Percentiles rank a stretch among this genome's conserved stretches.
These are phyloP conservation scores for Exophiala alcalophila DNA, from an alignment of 2,329 filamentous ascomycete species.

Conservation along the genomic window DNA sequence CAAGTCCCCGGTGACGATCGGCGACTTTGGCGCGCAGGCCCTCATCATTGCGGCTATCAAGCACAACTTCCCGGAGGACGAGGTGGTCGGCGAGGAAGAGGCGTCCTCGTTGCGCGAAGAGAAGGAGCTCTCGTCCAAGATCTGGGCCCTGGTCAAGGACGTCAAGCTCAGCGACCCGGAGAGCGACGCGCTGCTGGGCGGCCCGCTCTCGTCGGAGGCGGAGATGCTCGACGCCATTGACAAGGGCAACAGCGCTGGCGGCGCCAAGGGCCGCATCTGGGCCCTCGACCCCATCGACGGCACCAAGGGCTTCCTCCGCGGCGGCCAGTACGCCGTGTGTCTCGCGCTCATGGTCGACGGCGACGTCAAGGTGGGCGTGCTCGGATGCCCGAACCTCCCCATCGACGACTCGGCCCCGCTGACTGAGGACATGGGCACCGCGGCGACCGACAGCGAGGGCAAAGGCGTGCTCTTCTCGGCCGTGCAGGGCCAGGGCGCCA, in stretches of 20 bases:
- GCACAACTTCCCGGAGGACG: slow-evolving; percentile 84
- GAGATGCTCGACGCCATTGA: slow-evolving; percentile 65
- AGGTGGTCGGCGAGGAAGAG: slow-evolving; percentile 94
- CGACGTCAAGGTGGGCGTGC: slow-evolving; percentile 86
- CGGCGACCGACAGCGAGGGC: slow-evolving; percentile 69
- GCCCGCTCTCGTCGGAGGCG: slow-evolving; percentile 63
- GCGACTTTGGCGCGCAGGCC: slow-evolving; percentile 95
- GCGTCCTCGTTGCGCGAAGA: slow-evolving; percentile 74
- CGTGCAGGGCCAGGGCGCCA: slow-evolving; percentile 73
- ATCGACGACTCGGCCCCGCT: slow-evolving; percentile 73
- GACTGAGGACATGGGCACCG: slow-evolving; percentile 67
- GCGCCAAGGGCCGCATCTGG: slow-evolving; percentile 78
- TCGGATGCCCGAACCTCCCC: slow-evolving; percentile 93
- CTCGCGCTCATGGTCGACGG: slow-evolving; percentile 89
- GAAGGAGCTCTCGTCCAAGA: slow-evolving; percentile 64
- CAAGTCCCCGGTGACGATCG: slow-evolving; percentile 94
- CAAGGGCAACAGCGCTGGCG: slow-evolving; percentile 67
- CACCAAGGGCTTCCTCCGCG: slow-evolving; percentile 93
- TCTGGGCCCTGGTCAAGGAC: slow-evolving; percentile 79
- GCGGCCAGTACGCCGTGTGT: slow-evolving; percentile 95
- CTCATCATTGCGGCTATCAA: slow-evolving; percentile 89
- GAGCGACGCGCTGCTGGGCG: slow-evolving; percentile 67
- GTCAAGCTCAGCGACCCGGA: slow-evolving; percentile 65
- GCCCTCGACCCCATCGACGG: slow-evolving; percentile 96
- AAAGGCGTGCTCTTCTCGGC: slow-evolving; percentile 88